These are phyloP conservation scores for Vanderwaltozyma verrucispora DNA, from an alignment of 805 yeast genomes.

Conservation along the genomic window DNA sequence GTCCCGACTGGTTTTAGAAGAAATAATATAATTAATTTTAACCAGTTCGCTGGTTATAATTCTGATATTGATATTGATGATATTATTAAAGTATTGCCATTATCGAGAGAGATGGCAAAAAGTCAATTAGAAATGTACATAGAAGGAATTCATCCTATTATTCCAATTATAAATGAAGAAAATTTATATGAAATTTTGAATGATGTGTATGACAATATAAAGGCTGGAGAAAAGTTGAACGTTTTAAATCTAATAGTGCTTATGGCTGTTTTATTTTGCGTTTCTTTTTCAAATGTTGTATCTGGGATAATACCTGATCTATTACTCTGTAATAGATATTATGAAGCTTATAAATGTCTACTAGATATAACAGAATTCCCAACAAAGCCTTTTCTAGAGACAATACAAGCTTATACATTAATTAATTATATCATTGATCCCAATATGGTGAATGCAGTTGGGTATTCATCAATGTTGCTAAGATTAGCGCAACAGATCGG, in stretches of 20 bases:
- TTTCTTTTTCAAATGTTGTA: slow-evolving; percentile 18
- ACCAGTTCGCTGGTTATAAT: slow-evolving; percentile 4
- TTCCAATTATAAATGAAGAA: slow-evolving; percentile 15
- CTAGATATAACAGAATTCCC: slow-evolving; percentile 16
- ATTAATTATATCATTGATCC: slow-evolving; percentile 23
- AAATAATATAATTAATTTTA: slow-evolving; percentile 16
- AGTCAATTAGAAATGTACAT: slow-evolving; percentile 15
- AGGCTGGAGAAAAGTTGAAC: slow-evolving; percentile 2
- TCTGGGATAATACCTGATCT: slow-evolving; percentile 16
- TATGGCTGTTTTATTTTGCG: slow-evolving; percentile 18
- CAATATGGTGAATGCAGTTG: slow-evolving; percentile 20
- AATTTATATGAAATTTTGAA: slow-evolving; percentile 4
- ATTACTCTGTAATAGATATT: slow-evolving; percentile 17
- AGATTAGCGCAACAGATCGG: slow-evolving; percentile 22
- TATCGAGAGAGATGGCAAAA: slow-evolving; percentile 7
- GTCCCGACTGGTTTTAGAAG: slow-evolving; percentile 7
- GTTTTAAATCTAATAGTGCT: slow-evolving; percentile 9
- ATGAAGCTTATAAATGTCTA: slow-evolving; percentile 12
- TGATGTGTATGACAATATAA: slow-evolving; percentile 4
- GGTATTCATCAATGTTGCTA: slow-evolving; percentile 19
- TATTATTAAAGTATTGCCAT: slow-evolving; percentile 12
- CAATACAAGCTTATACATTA: slow-evolving; percentile 15
- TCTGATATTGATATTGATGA: slow-evolving; percentile 10
- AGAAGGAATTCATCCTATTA: slow-evolving; percentile 18
- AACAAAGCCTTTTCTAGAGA: slow-evolving; percentile 12